These are phyloP conservation scores for Blastomyces emzantsi DNA, from an alignment of 2,329 filamentous ascomycete species.

Conservation along the genomic window DNA sequence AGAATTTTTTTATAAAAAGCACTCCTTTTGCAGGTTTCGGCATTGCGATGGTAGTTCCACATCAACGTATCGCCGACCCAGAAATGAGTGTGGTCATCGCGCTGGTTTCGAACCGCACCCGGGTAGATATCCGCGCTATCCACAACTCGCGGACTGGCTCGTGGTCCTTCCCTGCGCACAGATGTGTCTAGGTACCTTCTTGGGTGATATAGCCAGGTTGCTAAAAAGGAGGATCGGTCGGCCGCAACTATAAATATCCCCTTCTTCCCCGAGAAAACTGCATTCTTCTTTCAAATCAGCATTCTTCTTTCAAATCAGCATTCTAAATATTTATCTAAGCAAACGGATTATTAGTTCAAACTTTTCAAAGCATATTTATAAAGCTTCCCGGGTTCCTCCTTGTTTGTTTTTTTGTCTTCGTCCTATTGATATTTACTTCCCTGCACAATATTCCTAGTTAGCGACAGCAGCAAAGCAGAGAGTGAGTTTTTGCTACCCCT, in stretches of 20 bases:
- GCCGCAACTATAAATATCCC: slow-evolving; percentile 5
- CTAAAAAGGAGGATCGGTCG: neutral
- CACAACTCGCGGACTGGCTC: neutral
- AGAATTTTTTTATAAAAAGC: neutral
- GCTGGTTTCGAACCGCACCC: neutral
- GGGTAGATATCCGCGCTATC: neutral
- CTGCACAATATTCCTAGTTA: neutral
- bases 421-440: neutral
- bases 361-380: neutral
- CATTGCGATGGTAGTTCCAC: neutral
- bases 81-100: neutral
- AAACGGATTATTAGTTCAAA: neutral
- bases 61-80: too few relatives aligned
- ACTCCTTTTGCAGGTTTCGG: neutral
- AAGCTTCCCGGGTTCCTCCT: neutral
- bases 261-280: neutral
- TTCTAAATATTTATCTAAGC: neutral
- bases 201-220: neutral
- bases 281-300: neutral
- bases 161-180: neutral
- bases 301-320: neutral
- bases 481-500: slow-evolving; percentile 5
- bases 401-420: neutral
- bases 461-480: neutral
- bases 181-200: neutral